Conservation (phyloP, 2,329 filamentous ascomycete species). For the Tolypocladium pustulatum region DNA sequence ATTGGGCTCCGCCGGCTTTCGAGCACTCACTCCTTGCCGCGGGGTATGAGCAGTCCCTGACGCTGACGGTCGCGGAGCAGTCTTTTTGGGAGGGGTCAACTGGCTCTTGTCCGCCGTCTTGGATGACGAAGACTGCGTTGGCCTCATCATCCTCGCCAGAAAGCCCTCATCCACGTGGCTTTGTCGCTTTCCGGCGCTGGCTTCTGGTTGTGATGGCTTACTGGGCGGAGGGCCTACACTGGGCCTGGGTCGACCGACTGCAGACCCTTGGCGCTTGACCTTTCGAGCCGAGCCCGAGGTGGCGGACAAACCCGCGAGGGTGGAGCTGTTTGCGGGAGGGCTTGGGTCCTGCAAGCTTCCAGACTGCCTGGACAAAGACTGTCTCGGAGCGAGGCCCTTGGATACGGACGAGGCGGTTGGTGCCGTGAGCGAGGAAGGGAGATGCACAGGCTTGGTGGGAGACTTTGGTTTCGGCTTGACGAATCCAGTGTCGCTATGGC, state of each 20-base stretch:
- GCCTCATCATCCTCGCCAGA: constrained; percentile 72
- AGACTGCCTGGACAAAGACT: constrained; percentile 16
- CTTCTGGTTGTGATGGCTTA: constrained; percentile 21
- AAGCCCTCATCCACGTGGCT: constrained; percentile 58
- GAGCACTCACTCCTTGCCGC: constrained; percentile 4
- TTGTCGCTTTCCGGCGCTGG: constrained; percentile 33
- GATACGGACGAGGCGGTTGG: constrained; percentile 61
- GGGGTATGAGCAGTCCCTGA: constrained; percentile 8
- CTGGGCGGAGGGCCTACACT: constrained; percentile 50
- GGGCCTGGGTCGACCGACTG: constrained; percentile 33
- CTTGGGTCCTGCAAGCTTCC: constrained; percentile 22
- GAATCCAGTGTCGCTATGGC: constrained; percentile 29
- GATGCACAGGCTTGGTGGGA: constrained; percentile 55
- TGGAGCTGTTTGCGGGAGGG: constrained; percentile 24
- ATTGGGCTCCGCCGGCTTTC: background rate
- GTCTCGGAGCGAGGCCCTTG: constrained; percentile 30
- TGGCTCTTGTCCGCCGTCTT: constrained; percentile 55
- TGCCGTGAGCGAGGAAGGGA: constrained; percentile 57
- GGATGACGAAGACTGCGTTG: constrained; percentile 57
- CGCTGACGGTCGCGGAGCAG: constrained; percentile 12
- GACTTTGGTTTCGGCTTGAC: constrained; percentile 55
- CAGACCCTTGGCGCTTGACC: constrained; percentile 35
- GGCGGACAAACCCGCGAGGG: constrained; percentile 7
- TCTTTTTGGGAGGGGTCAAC: constrained; percentile 37
- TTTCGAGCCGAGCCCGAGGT: constrained; percentile 14